Conservation (phyloP, 495 filamentous ascomycete genomes). For the Cercophora scortea region DNA sequence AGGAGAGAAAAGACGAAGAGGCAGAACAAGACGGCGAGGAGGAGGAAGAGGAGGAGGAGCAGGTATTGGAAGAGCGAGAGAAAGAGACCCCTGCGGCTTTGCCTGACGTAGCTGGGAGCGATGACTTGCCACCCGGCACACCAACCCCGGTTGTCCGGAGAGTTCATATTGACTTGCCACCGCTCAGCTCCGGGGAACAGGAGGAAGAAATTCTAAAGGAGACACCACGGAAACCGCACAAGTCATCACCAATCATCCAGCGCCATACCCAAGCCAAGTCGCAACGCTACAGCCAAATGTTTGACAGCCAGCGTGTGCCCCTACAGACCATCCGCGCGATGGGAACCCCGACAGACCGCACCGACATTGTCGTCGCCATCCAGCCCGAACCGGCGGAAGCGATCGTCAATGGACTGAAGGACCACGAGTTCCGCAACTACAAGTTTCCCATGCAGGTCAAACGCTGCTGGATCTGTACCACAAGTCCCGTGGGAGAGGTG, state of each 20-base stretch:
- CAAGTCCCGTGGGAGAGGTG: conserved; percentile 28
- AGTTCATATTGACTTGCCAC: background rate
- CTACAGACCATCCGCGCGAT: conserved; percentile 34
- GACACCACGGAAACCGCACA: conserved; percentile 11
- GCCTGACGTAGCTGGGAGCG: background rate
- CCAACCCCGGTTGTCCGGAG: conserved; percentile 10
- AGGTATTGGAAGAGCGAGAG: background rate
- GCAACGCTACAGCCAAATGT: conserved; percentile 23
- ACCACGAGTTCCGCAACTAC: conserved; percentile 40
- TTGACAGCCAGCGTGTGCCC: conserved; percentile 44
- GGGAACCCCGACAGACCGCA: conserved; percentile 35
- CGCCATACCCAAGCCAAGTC: conserved; percentile 3
- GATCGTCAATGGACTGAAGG: conserved; percentile 31
- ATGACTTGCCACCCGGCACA: conserved; percentile 5
- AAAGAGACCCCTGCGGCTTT: background rate
- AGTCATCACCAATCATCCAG: conserved; percentile 1
- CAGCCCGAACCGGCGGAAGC: conserved; percentile 27
- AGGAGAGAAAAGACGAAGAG: too few species aligned
- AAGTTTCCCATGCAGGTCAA: conserved; percentile 29
- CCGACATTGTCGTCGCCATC: conserved; percentile 41
- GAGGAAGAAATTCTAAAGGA: conserved; percentile 16
- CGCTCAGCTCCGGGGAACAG: background rate
- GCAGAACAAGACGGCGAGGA: too few species aligned
- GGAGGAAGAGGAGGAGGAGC: too few species aligned
- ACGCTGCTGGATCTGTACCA: conserved; percentile 43